Evolutionary conservation across 2,329 filamentous ascomycete species (phyloP), one percentile per base, ranked within the genome.

Genomic region (Acarospora socialis): DNA sequence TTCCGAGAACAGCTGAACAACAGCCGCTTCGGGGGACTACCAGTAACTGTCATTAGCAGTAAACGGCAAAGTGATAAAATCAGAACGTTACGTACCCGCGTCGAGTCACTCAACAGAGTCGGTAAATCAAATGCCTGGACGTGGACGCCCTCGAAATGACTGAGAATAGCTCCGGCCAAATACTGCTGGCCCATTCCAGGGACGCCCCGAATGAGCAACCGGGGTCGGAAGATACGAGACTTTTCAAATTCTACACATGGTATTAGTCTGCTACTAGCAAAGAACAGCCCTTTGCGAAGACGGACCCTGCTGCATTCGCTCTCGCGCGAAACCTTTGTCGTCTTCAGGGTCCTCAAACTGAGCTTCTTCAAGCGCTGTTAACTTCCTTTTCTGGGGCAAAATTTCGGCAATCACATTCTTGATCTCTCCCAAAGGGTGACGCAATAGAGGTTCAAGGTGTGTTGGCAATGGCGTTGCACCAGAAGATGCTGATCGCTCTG

Each of bases 121-220:
- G 86, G 75, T 35, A 98, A 67, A 53, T 94, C 92, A 53, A 98
- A 92, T 33, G 80, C 84, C 52, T 95, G 86, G 3, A 98, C 81
- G 56, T 95, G 84, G 2, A 95, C 68, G 16, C 86, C 83, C 56
- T 98, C 90, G 33, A 98, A 78, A 49, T 92, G 77, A 53, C 92
- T 83, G 41, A 95, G 61, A 31, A 95, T 61, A 4, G 87, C 90
- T 28, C 77, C 76, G 18, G 82, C 76, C 22, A 98, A 63, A 47
- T 98, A 94, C 29, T 77, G 72, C 51, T 98, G 92, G 1, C 92
- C 90, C 87, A 95, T 95, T 7, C 90, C 90, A 26, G 73, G 65
- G 7, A 66, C 53, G n/a, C 90, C 90, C 24, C 74, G 70, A 34
- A 98, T 77, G 18, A 98, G 67, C 32, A 95, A 65, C 26, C 90